These are phyloP conservation scores for Aspergillus floridensis DNA, from an alignment of 2,329 filamentous ascomycete species.

Conservation along the genomic window DNA sequence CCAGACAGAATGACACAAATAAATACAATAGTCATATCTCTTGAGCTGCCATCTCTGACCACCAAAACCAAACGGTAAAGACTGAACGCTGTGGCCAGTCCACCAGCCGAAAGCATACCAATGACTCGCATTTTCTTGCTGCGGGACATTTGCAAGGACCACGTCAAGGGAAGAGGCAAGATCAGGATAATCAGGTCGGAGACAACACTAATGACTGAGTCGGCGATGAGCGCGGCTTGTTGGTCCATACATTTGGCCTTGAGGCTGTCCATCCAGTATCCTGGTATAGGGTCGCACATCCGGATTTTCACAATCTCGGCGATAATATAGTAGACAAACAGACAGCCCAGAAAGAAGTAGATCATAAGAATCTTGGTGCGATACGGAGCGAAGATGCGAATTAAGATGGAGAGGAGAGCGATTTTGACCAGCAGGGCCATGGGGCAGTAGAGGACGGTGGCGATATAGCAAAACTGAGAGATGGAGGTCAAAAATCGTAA, in stretches of 20 bases:
- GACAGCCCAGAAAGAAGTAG: constrained; percentile 33
- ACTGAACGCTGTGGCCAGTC: constrained; percentile 39
- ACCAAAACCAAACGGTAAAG: constrained; percentile 40
- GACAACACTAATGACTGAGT: constrained; percentile 40
- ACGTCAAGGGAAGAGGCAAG: constrained; percentile 38
- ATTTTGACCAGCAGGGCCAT: constrained; percentile 41
- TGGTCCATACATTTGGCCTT: constrained; percentile 37
- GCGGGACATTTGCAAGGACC: constrained; percentile 39
- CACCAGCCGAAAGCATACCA: constrained; percentile 38
- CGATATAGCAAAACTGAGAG: constrained; percentile 33
- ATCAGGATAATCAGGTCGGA: constrained; percentile 38
- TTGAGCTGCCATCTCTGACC: constrained; percentile 28
- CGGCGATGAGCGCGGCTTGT: constrained; percentile 36
- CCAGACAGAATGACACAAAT: constrained; percentile 38
- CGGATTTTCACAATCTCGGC: constrained; percentile 38
- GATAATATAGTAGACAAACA: constrained; percentile 37
- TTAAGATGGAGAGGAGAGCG: constrained; percentile 38
- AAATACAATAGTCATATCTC: constrained; percentile 36
- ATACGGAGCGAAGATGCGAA: constrained; percentile 39
- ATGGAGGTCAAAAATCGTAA: background rate
- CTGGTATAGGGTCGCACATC: constrained; percentile 38
- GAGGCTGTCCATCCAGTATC: constrained; percentile 32
- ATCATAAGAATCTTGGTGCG: constrained; percentile 34
- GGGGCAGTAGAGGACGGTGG: constrained; percentile 42
- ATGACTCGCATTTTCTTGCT: constrained; percentile 39